A percentile compares a stretch with the other conserved stretches of the same genome.
These are phyloP conservation scores for Cicer chorassanicum DNA, from an alignment of 306 rosid genomes.

Conservation along the genomic window DNA sequence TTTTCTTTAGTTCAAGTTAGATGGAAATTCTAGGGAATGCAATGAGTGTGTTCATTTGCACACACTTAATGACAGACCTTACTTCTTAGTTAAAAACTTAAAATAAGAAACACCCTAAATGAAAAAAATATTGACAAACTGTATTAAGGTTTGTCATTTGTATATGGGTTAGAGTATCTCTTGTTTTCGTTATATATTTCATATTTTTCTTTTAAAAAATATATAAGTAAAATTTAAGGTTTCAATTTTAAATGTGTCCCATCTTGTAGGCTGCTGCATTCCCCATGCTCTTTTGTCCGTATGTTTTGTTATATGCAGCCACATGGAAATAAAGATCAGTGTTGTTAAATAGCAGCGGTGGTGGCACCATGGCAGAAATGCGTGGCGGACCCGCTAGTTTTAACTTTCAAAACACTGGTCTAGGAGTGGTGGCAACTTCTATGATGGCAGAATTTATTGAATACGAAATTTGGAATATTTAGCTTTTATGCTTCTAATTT, in stretches of 20 bases:
- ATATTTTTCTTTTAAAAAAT: too few relatives aligned
- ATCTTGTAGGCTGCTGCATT: too few relatives aligned
- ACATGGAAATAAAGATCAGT: too few relatives aligned
- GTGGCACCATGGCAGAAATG: too few relatives aligned
- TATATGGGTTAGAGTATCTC: background rate
- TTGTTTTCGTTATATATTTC: too few relatives aligned
- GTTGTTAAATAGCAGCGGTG: too few relatives aligned
- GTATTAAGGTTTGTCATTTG: background rate
- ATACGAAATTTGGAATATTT: constrained; percentile 31
- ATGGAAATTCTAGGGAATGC: constrained; percentile 16
- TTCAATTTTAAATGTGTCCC: too few relatives aligned
- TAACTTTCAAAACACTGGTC: constrained; percentile 30
- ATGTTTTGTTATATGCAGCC: too few relatives aligned
- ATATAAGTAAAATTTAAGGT: too few relatives aligned
- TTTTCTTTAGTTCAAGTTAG: constrained; percentile 25
- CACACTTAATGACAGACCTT: background rate
- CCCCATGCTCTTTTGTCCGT: too few relatives aligned
- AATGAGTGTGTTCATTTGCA: background rate
- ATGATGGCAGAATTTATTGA: constrained; percentile 7
- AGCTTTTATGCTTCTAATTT: constrained; percentile 4
- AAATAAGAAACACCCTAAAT: background rate
- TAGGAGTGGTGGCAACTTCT: constrained; percentile 28
- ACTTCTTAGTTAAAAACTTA: constrained; percentile 7
- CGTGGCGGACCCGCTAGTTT: background rate
- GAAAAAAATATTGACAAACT: background rate